Evolutionary conservation across 495 filamentous ascomycete species (phyloP), one percentile per base, ranked within the genome.

Genomic region (Talaromyces trachyspermus): DNA sequence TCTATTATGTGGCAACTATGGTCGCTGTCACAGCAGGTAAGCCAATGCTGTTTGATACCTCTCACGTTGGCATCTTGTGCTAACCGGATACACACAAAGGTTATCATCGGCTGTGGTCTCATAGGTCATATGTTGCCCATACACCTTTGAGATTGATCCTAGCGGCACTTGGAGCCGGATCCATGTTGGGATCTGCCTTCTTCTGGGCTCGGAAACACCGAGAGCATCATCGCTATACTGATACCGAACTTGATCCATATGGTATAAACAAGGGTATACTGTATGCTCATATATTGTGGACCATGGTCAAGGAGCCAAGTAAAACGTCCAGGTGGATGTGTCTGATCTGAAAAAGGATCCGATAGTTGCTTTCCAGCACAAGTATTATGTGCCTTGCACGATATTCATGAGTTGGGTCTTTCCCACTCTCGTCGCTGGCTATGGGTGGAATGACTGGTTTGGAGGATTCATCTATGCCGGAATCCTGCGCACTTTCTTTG

Each of bases 121-220:
- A 99, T 68, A 85, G 83, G 43, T 94, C 88, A 1, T 99, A 94
- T 74, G 90, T 88, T 45, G 94, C 89, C 14, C 76, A 77, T 30
- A 66, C 87, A 6, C 91, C 89, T 26, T 78, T 99, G 38, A 86
- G 87, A 67, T 84, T 97, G 65, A 95, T 89, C 77, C 80, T 97
- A 53, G 94, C 94, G 48, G 83, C 83, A 48, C 83, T 86, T 56
- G 94, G 94, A 51, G 89, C 86, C 62, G 94, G 92, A 68, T 91
- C 91, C 44, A 92, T 97, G 43, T 86, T 97, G 60, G 94, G 94
- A 48, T 95, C 88, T 41, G 86, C 95, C 59, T 76, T 94, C 56
- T 99, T 94, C 94, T 99, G 94, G 94, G 83, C 88, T 50, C 83
- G 88, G 52, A 89, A 88, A 63, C 94, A 98, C 75, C 86, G 94